A percentile compares a stretch with the other conserved stretches of the same genome.
These are phyloP conservation scores for Candida ficus DNA, from an alignment of 805 yeast genomes.

Conservation along the genomic window DNA sequence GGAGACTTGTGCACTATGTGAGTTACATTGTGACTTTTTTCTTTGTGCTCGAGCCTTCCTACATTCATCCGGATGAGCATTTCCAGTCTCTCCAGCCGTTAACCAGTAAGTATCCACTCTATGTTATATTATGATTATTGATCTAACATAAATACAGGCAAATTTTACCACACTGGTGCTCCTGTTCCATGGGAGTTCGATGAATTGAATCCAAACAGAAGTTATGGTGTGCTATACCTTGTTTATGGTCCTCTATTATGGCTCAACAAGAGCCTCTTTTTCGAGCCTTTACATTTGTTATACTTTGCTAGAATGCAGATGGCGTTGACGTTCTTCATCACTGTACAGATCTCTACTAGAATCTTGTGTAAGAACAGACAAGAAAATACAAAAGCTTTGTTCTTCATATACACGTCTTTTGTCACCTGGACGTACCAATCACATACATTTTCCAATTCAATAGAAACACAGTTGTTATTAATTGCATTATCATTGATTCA, in stretches of 20 bases:
- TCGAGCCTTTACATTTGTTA: slow-evolving; percentile 47
- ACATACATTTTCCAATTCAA: slow-evolving; percentile 84
- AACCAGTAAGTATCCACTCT: slow-evolving; percentile 27
- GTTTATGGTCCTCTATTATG: slow-evolving; percentile 63
- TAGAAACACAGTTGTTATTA: slow-evolving; percentile 53
- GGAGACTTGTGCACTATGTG: slow-evolving; percentile 19
- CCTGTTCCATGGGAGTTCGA: slow-evolving; percentile 79
- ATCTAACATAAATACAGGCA: not conserved
- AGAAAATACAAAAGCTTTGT: slow-evolving; percentile 36
- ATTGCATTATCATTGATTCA: slow-evolving; percentile 38
- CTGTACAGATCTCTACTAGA: slow-evolving; percentile 35
- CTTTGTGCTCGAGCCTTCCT: slow-evolving; percentile 66
- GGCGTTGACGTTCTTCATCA: slow-evolving; percentile 31
- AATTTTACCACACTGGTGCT: not conserved
- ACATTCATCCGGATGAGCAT: slow-evolving; percentile 97
- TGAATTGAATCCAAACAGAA: slow-evolving; percentile 53
- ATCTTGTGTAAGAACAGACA: slow-evolving; percentile 43
- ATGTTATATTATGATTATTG: not conserved
- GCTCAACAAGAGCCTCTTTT: slow-evolving; percentile 28
- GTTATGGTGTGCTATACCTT: slow-evolving; percentile 62
- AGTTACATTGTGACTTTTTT: slow-evolving; percentile 32
- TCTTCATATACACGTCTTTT: slow-evolving; percentile 51
- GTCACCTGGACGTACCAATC: slow-evolving; percentile 75
- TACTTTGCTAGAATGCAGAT: slow-evolving; percentile 48
- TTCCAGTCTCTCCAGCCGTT: slow-evolving; percentile 85